Percentiles rank a stretch among this genome's conserved stretches.
These are phyloP conservation scores for Glycyrrhiza uralensis DNA, from an alignment of 306 rosid genomes.

Conservation along the genomic window DNA sequence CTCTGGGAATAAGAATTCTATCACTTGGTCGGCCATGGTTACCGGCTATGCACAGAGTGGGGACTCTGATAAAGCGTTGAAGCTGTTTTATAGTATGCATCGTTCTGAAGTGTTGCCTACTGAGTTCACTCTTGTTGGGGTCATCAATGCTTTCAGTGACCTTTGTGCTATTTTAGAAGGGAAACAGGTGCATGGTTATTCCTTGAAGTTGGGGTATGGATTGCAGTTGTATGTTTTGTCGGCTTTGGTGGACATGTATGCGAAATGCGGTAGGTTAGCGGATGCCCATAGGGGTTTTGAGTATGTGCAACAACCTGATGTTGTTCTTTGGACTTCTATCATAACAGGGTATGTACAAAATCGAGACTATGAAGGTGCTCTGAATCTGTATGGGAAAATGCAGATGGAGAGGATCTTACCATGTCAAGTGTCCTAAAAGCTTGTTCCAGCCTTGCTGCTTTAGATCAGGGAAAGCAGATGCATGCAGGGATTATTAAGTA, in stretches of 20 bases:
- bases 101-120: conserved; percentile 49
- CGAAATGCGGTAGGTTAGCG: conserved; percentile 56
- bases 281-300: conserved; percentile 76
- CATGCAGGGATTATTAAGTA: conserved; percentile 60
- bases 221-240: conserved; percentile 63
- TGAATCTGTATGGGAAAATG: conserved; percentile 65
- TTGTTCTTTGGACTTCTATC: conserved; percentile 77
- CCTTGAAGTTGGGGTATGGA: conserved; percentile 69
- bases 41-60: conserved; percentile 80
- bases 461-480: conserved; percentile 80
- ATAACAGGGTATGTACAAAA: conserved; percentile 66
- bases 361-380: conserved; percentile 61
- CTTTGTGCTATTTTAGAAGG: conserved; percentile 59
- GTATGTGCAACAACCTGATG: conserved; percentile 58
- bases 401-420: conserved; percentile 58
- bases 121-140: conserved; percentile 75
- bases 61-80: conserved; percentile 57
- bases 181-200: conserved; percentile 66
- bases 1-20: conserved; percentile 59
- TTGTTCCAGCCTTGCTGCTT: conserved; percentile 66
- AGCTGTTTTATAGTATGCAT: conserved; percentile 63
- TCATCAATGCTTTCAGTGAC: conserved; percentile 76
- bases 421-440: conserved; percentile 71
- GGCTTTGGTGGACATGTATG: conserved; percentile 90
- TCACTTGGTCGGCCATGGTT: conserved; percentile 91